Evolutionary conservation across 805 yeast species (phyloP).

Genomic region (Kuraishia cidri): DNA sequence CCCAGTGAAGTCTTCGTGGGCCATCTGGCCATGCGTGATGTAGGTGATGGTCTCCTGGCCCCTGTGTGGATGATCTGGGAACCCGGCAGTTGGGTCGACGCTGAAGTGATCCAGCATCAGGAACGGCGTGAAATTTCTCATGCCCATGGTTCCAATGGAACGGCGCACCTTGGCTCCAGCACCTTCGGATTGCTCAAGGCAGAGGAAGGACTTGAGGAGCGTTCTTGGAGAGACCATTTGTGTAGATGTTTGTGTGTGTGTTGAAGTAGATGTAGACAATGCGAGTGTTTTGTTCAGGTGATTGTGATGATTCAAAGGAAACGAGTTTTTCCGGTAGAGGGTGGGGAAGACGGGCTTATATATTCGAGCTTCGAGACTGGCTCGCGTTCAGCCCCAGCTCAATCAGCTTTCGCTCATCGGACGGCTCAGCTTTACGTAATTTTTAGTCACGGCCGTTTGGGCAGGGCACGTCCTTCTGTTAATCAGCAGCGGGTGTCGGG

Average conservation of each 20-base stretch:
- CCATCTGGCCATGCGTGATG: constrained; percentile 54
- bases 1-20: constrained; percentile 86
- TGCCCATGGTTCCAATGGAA: constrained; percentile 59
- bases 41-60: constrained; percentile 80
- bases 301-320: no score
- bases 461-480: no score
- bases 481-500: no score
- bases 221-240: constrained; percentile 23
- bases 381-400: no score
- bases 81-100: constrained; percentile 57
- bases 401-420: no score
- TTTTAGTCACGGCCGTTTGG: no score
- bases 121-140: constrained; percentile 77
- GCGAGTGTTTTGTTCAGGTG: no score
- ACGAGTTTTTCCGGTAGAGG: no score
- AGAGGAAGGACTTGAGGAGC: constrained; percentile 40
- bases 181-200: constrained; percentile 74
- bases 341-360: no score
- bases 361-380: no score
- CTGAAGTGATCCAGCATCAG: constrained; percentile 74
- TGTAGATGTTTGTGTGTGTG: not conserved
- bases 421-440: no score
- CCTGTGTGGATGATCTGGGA: constrained; percentile 79
- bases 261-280: no score
- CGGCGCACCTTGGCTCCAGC: constrained; percentile 83